phyloP scores from a whole-genome alignment of 768 basidiomycete species.

The Lentinula detonsa region DNA sequence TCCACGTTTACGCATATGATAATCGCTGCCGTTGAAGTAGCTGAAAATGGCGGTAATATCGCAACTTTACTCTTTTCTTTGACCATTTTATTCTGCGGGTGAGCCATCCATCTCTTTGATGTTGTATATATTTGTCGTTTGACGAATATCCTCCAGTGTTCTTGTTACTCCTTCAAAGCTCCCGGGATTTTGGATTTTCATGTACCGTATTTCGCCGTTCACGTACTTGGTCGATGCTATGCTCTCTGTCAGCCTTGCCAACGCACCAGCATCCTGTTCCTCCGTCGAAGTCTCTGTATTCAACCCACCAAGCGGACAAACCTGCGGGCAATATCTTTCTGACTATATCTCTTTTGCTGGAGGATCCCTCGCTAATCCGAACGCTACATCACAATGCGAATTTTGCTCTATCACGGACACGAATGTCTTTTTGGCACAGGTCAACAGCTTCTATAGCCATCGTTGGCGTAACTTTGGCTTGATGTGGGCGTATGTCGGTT shows the following conservation, averaged over 20 bases:
- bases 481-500: slow-evolving; percentile 38
- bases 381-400: slow-evolving; percentile 42
- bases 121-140: neutral
- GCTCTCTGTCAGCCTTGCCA: slow-evolving; percentile 43
- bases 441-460: slow-evolving; percentile 55
- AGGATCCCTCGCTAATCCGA: slow-evolving; percentile 54
- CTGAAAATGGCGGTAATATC: slow-evolving; percentile 33
- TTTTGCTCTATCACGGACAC: slow-evolving; percentile 52
- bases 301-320: slow-evolving; percentile 50
- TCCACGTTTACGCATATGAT: slow-evolving; percentile 26
- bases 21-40: slow-evolving; percentile 27
- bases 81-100: slow-evolving; percentile 34
- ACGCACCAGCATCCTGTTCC: slow-evolving; percentile 46
- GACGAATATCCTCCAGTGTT: slow-evolving; percentile 16
- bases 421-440: slow-evolving; percentile 24
- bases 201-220: slow-evolving; percentile 42
- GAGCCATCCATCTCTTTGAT: slow-evolving; percentile 14
- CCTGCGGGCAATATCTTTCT: slow-evolving; percentile 47
- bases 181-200: slow-evolving; percentile 29
- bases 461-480: slow-evolving; percentile 51
- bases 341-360: slow-evolving; percentile 45
- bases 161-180: slow-evolving; percentile 18
- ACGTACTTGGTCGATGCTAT: slow-evolving; percentile 49
- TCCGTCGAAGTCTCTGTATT: slow-evolving; percentile 56
- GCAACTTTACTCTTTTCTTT: slow-evolving; percentile 34